These are phyloP conservation scores for Dendrobium officinale DNA, from an alignment of 106 monocot genomes.

Conservation along the genomic window DNA sequence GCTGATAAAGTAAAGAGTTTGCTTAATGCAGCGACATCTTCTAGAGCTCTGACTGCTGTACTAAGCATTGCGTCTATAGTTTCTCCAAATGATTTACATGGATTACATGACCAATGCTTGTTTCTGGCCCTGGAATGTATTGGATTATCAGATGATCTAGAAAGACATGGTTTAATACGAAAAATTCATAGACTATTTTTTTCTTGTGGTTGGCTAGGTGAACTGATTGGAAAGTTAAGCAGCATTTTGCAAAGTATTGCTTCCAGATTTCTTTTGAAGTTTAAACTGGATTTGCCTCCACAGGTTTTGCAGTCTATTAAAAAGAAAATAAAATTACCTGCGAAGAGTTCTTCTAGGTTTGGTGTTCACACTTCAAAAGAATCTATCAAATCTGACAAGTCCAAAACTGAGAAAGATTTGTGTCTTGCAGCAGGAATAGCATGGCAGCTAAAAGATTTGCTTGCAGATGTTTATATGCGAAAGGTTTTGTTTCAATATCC, in stretches of 20 bases:
- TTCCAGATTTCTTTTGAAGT: constrained; percentile 25
- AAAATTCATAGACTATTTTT: constrained; percentile 60
- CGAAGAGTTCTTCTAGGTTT: constrained; percentile 24
- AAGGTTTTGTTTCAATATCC: constrained; percentile 41
- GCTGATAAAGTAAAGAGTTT: constrained; percentile 45
- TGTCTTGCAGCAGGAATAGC: constrained; percentile 45
- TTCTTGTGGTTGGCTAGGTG: constrained; percentile 48
- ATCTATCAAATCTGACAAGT: constrained; percentile 11
- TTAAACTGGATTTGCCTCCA: constrained; percentile 15
- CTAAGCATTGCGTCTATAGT: constrained; percentile 47
- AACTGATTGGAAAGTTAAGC: constrained; percentile 51
- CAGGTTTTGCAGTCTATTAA: constrained; percentile 21
- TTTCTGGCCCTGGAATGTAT: constrained; percentile 28
- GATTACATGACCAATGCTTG: constrained; percentile 44
- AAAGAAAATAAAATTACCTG: constrained; percentile 34
- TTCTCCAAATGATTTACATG: constrained; percentile 40
- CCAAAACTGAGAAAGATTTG: constrained; percentile 31
- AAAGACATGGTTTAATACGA: constrained; percentile 39
- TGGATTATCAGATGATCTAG: constrained; percentile 44
- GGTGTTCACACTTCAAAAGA: constrained; percentile 9
- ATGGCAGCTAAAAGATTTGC: constrained; percentile 83
- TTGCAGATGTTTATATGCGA: constrained; percentile 28
- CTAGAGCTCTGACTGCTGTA: constrained; percentile 46
- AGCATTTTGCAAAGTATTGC: constrained; percentile 36
- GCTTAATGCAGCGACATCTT: constrained; percentile 44